A percentile compares a stretch with the other conserved stretches of the same genome.
phyloP scores from a whole-genome alignment of 1,139 yeast genomes.

The Yamadazyma pseudoaaseri region DNA sequence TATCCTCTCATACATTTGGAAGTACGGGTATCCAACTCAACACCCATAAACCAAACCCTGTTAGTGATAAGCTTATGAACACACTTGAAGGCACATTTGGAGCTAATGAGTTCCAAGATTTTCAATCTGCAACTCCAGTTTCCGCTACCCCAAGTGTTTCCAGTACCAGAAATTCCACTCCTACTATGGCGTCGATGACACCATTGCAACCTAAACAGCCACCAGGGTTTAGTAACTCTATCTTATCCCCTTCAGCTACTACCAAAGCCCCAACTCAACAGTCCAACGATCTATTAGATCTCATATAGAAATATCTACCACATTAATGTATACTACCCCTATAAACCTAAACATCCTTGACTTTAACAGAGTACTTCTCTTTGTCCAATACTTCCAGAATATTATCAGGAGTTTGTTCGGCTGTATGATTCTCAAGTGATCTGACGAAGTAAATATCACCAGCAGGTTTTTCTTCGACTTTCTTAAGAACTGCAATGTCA shows the following conservation, averaged over 20 bases:
- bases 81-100: constrained; percentile 14
- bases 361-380: constrained; percentile 5
- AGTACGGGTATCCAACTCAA: background rate
- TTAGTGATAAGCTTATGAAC: constrained; percentile 7
- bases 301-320: constrained; percentile 5
- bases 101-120: constrained; percentile 16
- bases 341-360: constrained; percentile 3
- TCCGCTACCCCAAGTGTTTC: constrained; percentile 1
- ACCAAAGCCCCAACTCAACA: background rate
- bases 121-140: constrained; percentile 16
- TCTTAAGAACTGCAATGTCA: constrained; percentile 9
- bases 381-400: constrained; percentile 4
- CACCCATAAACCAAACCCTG: background rate
- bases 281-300: constrained; percentile 9
- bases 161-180: background rate
- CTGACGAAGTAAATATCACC: constrained; percentile 15
- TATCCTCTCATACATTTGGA: background rate
- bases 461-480: constrained; percentile 11
- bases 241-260: constrained; percentile 12
- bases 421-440: constrained; percentile 10
- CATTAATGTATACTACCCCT: background rate
- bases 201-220: constrained; percentile 9
- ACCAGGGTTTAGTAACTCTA: constrained; percentile 12
- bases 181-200: constrained; percentile 3
- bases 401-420: constrained; percentile 2